Conservation (phyloP, 2,329 filamentous ascomycete species). For the Aspergillus jensenii region DNA sequence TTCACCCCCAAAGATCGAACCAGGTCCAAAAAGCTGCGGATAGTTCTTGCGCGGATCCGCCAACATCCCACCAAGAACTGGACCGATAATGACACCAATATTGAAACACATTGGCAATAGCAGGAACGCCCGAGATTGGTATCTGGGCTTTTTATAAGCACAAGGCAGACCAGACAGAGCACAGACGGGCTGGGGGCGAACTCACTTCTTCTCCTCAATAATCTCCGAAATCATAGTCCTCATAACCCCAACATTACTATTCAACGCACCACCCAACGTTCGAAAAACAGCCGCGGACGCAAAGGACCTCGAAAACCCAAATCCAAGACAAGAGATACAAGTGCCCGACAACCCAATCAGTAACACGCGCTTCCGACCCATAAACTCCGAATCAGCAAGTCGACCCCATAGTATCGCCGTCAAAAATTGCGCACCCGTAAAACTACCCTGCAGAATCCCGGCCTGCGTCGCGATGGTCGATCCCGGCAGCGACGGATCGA, state of each 20-base stretch:
- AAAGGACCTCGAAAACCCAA: constrained; percentile 68
- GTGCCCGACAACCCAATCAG: constrained; percentile 74
- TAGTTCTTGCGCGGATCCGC: constrained; percentile 65
- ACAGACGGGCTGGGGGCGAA: neutral
- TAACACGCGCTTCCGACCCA: constrained; percentile 75
- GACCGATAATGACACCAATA: constrained; percentile 61
- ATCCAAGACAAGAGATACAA: constrained; percentile 63
- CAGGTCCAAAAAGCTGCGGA: constrained; percentile 62
- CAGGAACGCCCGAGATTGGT: constrained; percentile 56
- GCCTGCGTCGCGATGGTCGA: constrained; percentile 72
- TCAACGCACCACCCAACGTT: constrained; percentile 64
- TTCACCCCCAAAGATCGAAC: constrained; percentile 56
- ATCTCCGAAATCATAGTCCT: constrained; percentile 73
- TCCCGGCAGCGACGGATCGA: constrained; percentile 59
- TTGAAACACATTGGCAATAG: constrained; percentile 70
- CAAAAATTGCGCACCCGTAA: constrained; percentile 77
- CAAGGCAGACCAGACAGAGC: neutral
- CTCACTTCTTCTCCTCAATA: constrained; percentile 66
- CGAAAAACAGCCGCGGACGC: constrained; percentile 64
- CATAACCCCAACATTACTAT: constrained; percentile 74
- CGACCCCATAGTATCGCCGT: constrained; percentile 83
- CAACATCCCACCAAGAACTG: constrained; percentile 63
- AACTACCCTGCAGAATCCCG: constrained; percentile 74
- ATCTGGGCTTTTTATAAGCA: constrained; percentile 26
- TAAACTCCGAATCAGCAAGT: constrained; percentile 62